Evolutionary conservation across 2,329 filamentous ascomycete genomes (phyloP), one percentile per base, ranked within the genome.

Genomic region (Cordyceps tenuipes): DNA sequence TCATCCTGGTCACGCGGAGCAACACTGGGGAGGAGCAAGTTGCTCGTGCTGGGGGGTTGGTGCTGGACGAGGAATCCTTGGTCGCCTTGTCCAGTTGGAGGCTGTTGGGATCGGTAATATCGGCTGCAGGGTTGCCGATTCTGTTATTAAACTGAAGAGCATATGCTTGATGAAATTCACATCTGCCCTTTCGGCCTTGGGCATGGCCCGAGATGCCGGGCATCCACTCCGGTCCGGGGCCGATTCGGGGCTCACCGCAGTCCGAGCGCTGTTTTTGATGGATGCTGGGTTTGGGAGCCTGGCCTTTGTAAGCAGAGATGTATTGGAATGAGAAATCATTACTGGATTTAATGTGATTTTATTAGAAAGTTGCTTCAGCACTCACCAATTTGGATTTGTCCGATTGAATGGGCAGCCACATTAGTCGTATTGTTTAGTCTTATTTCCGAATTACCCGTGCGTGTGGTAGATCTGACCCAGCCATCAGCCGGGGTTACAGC

Each of bases 231-330:
- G 6, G 3, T 23, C 21, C 21, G 21, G 21, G 13, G 5, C 26
- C 47, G n/a, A 4, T n/a, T 44, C 36, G n/a, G 36, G n/a, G 51
- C 41, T 66, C 23, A 64, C 64, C 3, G 19, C 60, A 1, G 47
- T 64, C 19, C 52, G 64, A 46, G 41, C 62, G 29, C 52, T 63
- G 15, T 65, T 66, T 57, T 41, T 65, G 19, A 19, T 64, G 36
- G 63, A 63, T 1, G 54, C 63, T 47, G 63, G 64, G 1, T 63
- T 63, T 43, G 43, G 43, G 10, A 48, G 49, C 9, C 41, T 6
- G 29, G n/a, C n/a, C n/a, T n/a, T n/a, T n/a, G n/a, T n/a, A 51
- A 43, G 29, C 4, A 8, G 29, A 8, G 29, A 29, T 29, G 7
- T 36, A 10, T 3, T 36, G 12, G 9, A 36, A 13, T 36, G 3